phyloP scores from a whole-genome alignment of 2,329 filamentous ascomycete genomes.

The Penicillium sp. region DNA sequence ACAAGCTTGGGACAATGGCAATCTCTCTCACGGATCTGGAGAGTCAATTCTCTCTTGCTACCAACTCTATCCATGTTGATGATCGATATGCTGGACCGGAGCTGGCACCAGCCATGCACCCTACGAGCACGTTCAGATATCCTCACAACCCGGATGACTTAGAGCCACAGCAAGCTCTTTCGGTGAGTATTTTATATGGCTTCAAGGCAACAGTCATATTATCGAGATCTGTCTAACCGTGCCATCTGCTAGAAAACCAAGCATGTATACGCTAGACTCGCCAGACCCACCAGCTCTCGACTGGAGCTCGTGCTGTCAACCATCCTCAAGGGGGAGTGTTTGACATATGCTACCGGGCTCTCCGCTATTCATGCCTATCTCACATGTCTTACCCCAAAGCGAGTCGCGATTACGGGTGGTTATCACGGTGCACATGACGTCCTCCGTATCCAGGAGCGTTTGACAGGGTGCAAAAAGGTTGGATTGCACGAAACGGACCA shows the following conservation, averaged over 20 bases:
- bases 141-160: constrained; percentile 67
- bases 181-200: constrained; percentile 49
- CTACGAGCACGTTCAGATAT: constrained; percentile 88
- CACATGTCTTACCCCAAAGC: constrained; percentile 74
- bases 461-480: constrained; percentile 73
- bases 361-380: constrained; percentile 85
- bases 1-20: neutral
- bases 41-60: neutral
- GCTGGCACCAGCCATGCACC: constrained; percentile 82
- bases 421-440: constrained; percentile 95
- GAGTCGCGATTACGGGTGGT: constrained; percentile 76
- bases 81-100: constrained; percentile 70
- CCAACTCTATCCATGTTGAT: constrained; percentile 63
- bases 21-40: neutral
- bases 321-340: constrained; percentile 61
- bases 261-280: constrained; percentile 80
- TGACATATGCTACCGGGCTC: constrained; percentile 85
- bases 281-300: constrained; percentile 75
- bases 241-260: constrained; percentile 26
- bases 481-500: constrained; percentile 69
- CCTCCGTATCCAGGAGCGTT: constrained; percentile 67
- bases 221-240: neutral
- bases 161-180: constrained; percentile 46
- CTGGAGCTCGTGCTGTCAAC: constrained; percentile 77
- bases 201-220: too few species aligned